Evolutionary conservation across 2,329 filamentous ascomycete species (phyloP).

Genomic region (Colletotrichum sp.): DNA sequence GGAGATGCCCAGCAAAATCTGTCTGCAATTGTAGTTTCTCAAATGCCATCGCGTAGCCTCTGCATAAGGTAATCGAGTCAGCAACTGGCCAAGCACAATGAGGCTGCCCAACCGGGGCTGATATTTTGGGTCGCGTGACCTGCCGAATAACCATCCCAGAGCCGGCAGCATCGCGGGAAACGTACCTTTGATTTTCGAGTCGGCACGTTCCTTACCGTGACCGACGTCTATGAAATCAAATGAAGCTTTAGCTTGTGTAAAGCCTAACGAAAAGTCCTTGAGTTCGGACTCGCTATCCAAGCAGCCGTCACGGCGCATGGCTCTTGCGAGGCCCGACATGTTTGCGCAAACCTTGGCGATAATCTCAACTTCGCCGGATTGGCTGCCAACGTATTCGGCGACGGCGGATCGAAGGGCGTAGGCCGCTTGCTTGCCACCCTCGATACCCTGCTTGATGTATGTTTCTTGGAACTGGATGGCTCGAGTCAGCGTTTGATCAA

Average conservation of each 20-base stretch:
- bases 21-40: conserved; percentile 65
- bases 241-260: conserved; percentile 62
- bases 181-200: conserved; percentile 66
- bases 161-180: background rate
- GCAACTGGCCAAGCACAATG: background rate
- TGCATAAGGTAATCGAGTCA: conserved; percentile 27
- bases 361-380: conserved; percentile 55
- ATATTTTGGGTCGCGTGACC: background rate
- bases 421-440: conserved; percentile 60
- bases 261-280: conserved; percentile 63
- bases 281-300: conserved; percentile 51
- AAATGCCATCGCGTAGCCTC: conserved; percentile 63
- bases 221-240: conserved; percentile 72
- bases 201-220: conserved; percentile 61
- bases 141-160: background rate
- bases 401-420: conserved; percentile 54
- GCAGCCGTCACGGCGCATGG: conserved; percentile 53
- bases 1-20: conserved; percentile 66
- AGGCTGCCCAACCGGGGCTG: background rate
- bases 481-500: background rate
- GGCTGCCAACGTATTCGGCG: conserved; percentile 48
- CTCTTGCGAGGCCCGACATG: conserved; percentile 52
- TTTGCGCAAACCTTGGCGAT: conserved; percentile 63
- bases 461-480: conserved; percentile 59
- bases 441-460: conserved; percentile 58